Base-by-base conservation (phyloP, 1,284 basidiomycete genomes). In the Peniophora sp. region DNA sequence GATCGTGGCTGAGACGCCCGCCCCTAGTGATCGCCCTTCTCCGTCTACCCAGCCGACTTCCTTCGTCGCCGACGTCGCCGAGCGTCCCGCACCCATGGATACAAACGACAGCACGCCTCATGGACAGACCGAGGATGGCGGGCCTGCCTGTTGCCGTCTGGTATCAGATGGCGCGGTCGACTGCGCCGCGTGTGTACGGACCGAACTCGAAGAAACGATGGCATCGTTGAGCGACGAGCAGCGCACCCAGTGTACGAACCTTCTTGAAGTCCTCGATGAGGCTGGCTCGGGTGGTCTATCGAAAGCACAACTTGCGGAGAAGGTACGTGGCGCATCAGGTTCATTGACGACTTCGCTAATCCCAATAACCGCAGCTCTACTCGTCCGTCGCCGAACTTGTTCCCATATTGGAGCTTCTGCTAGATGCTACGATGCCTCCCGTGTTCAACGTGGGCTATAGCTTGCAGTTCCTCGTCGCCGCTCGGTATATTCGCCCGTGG, bases 361-460 rank as follows among this genome's bases (percentile, higher is more conserved):
- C n/a, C n/a, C n/a, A n/a, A 44, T 10, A 8, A 41, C 20, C 18
- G 18, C 8, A 41, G n/a, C 18, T n/a, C 18, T 41, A 41, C n/a
- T 15, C 8, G 18, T n/a, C 27, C 12, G 6, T 32, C 1, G 50
- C 41, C 17, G 24, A 18, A 9, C 34, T 47, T 9, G 47, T 50
- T 18, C 43, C 44, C 14, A 62, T 72, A 35, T 59, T 77, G 22
- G 67, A 66, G 41, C 68, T 61, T 48, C 69, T 86, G 62, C 66
- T 70, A 5, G 69, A 73, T 44, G 65, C 70, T 17, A 55, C 72
- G 1, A 62, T 78, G 27, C 82, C 85, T 3, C 70, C 82, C 51
- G 60, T 86, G 15, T 77, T 83, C 60, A 86, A 85, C 82, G 70
- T 74, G 9, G 89, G 88, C 12, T 87, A 86, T 60, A 69, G 73